A percentile compares a stretch with the other conserved stretches of the same genome.
Evolutionary conservation across 1,284 basidiomycete species (phyloP).

Genomic region (Porogramme epimiltina): DNA sequence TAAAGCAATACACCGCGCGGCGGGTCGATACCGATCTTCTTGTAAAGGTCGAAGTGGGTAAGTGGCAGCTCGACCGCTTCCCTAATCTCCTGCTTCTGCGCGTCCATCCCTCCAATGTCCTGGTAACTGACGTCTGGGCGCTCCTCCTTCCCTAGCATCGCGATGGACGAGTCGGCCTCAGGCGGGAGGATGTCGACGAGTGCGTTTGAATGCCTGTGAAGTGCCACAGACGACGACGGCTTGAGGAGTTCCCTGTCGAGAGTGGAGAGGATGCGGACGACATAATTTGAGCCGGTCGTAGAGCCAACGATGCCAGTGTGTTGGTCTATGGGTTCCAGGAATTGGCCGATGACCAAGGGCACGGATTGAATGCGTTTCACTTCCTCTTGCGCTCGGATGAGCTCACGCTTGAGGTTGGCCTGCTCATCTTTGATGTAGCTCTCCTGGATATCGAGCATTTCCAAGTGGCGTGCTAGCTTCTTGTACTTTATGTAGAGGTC

Average conservation of each 20-base stretch:
- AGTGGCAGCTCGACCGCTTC: constrained; percentile 99
- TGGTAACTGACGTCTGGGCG: constrained; percentile 89
- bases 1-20: constrained; percentile 93
- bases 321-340: constrained; percentile 98
- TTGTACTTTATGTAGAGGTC: constrained; percentile 96
- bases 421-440: constrained; percentile 99
- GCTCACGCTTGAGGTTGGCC: constrained; percentile 95
- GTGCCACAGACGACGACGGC: constrained; percentile 94
- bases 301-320: constrained; percentile 97
- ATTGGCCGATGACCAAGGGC: constrained; percentile 99
- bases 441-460: constrained; percentile 94
- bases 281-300: constrained; percentile 98
- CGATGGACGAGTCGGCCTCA: constrained; percentile 96
- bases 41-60: constrained; percentile 96
- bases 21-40: constrained; percentile 99
- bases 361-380: constrained; percentile 99
- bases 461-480: constrained; percentile 89
- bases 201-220: constrained; percentile 98
- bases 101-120: constrained; percentile 96
- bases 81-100: constrained; percentile 98
- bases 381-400: constrained; percentile 98
- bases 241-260: constrained; percentile 97
- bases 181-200: constrained; percentile 98
- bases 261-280: constrained; percentile 96
- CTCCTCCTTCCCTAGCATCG: constrained; percentile 93